Conservation (phyloP, 129 eudicot species). For the Ambrosia artemisiifolia region DNA sequence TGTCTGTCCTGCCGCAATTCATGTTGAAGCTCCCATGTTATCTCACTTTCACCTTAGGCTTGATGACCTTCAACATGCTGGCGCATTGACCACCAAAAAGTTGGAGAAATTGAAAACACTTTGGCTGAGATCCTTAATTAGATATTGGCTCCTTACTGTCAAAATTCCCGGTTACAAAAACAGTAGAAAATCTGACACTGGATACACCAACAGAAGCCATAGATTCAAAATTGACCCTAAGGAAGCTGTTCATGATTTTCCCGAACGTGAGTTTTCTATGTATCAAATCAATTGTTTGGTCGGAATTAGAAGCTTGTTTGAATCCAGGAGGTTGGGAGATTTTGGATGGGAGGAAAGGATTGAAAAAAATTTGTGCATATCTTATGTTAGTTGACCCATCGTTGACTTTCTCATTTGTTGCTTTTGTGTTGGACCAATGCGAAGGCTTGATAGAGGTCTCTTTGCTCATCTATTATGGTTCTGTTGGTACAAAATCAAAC, state of each 20-base stretch:
- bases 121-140: constrained; percentile 29
- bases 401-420: constrained; percentile 29
- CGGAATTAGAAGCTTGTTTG: constrained; percentile 31
- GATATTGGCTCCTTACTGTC: constrained; percentile 32
- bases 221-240: constrained; percentile 29
- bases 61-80: constrained; percentile 21
- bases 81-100: constrained; percentile 10
- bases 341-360: too few relatives aligned
- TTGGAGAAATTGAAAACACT: constrained; percentile 34
- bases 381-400: constrained; percentile 19
- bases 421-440: constrained; percentile 39
- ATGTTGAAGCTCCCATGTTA: background rate
- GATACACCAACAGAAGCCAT: constrained; percentile 19
- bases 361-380: constrained; percentile 45
- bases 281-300: constrained; percentile 36
- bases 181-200: constrained; percentile 35
- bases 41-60: constrained; percentile 42
- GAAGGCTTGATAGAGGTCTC: constrained; percentile 31
- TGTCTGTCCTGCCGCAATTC: background rate
- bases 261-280: constrained; percentile 28
- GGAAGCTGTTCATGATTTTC: constrained; percentile 1
- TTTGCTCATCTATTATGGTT: constrained; percentile 41
- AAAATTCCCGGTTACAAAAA: constrained; percentile 25
- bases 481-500: constrained; percentile 30
- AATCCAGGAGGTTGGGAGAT: too few relatives aligned